phyloP scores from a whole-genome alignment of 1,139 yeast genomes.

The Yamadazyma triangularis region DNA sequence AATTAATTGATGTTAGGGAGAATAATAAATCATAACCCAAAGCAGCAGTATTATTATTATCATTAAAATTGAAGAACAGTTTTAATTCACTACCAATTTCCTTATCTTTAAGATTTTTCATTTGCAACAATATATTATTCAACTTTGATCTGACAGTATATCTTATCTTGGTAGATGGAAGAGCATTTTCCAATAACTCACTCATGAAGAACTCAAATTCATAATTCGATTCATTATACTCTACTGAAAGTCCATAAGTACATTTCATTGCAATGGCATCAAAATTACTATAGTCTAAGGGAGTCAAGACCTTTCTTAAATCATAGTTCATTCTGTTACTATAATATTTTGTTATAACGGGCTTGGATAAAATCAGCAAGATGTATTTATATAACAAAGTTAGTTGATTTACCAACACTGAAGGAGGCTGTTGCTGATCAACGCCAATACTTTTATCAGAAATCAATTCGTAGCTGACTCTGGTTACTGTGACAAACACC shows the following conservation, averaged over 20 bases:
- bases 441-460: constrained; percentile 32
- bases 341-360: constrained; percentile 67
- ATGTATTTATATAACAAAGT: constrained; percentile 73
- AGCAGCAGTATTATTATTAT: constrained; percentile 2
- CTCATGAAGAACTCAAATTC: constrained; percentile 27
- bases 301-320: constrained; percentile 68
- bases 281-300: constrained; percentile 60
- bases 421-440: too few species aligned
- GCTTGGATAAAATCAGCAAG: constrained; percentile 74
- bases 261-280: constrained; percentile 58
- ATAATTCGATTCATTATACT: neutral
- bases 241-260: constrained; percentile 23
- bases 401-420: constrained; percentile 54
- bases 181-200: constrained; percentile 21
- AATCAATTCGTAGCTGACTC: constrained; percentile 30
- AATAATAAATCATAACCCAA: constrained; percentile 27
- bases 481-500: constrained; percentile 69
- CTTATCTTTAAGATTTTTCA: constrained; percentile 1
- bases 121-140: constrained; percentile 18
- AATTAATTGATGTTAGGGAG: constrained; percentile 17
- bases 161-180: constrained; percentile 29
- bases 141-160: constrained; percentile 31
- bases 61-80: neutral
- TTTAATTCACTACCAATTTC: constrained; percentile 2
- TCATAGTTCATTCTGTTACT: constrained; percentile 76